Conservation (phyloP, 129 eudicot species). For the Arctium lappa region DNA sequence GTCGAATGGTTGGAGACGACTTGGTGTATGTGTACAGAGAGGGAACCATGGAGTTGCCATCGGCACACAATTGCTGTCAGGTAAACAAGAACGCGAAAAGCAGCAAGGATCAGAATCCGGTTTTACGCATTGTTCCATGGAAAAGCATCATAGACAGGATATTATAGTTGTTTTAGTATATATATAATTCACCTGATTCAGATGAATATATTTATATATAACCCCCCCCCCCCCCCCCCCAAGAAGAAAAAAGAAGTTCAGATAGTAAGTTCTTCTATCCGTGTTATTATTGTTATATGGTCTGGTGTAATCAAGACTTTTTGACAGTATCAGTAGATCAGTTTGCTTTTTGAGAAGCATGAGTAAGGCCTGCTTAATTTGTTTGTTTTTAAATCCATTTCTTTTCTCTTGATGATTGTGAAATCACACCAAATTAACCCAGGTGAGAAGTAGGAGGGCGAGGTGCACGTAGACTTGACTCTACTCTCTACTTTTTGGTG, state of each 20-base stretch:
- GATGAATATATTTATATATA: constrained; percentile 1
- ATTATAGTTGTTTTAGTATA: constrained; percentile 15
- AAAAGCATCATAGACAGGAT: constrained; percentile 12
- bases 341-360: constrained; percentile 2
- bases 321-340: constrained; percentile 6
- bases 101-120: constrained; percentile 12
- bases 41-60: constrained; percentile 33
- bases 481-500: neutral
- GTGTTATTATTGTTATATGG: constrained; percentile 9
- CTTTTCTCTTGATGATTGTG: neutral
- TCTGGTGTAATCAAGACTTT: neutral
- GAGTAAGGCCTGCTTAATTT: constrained; percentile 1
- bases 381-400: neutral
- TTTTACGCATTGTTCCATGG: constrained; percentile 13
- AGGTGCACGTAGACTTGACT: too few species aligned
- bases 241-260: neutral
- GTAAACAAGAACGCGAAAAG: constrained; percentile 1
- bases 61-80: neutral
- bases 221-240: neutral
- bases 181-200: constrained; percentile 11
- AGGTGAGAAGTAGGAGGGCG: neutral
- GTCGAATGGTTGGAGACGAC: constrained; percentile 33
- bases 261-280: neutral
- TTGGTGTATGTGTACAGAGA: constrained; percentile 42
- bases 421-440: neutral